Evolutionary conservation across 257 asterid genomes (phyloP).

Genomic region (Nicotiana sylvestris): DNA sequence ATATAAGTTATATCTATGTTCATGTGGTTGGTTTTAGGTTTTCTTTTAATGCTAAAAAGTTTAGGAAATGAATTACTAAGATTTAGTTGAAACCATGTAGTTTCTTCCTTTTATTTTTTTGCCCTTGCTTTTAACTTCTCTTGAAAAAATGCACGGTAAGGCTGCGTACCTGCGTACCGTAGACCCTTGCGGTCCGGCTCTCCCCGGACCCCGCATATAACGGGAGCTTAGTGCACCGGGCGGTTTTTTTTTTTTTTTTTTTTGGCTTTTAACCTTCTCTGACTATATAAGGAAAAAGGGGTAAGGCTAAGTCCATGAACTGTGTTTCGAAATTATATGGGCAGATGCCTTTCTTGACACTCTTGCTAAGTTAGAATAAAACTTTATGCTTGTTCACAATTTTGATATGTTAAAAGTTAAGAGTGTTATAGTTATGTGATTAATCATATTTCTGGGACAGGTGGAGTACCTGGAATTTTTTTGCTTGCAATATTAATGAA

Average conservation of each 20-base stretch:
- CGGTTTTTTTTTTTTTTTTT: not conserved
- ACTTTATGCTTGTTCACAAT: not conserved
- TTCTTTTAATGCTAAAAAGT: not conserved
- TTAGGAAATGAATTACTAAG: not conserved
- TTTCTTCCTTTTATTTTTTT: not conserved
- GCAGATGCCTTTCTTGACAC: not conserved
- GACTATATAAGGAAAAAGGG: not conserved
- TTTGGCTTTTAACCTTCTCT: not conserved
- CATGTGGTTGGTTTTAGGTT: not conserved
- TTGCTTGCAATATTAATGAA: slow-evolving; percentile 84
- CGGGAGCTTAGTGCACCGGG: too few species aligned
- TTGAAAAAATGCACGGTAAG: not conserved
- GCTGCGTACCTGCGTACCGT: too few species aligned
- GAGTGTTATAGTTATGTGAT: not conserved
- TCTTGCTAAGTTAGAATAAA: slow-evolving; percentile 4
- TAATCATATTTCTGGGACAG: slow-evolving; percentile 31
- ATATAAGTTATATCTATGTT: not conserved
- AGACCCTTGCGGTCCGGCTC: too few species aligned
- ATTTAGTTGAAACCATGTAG: not conserved
- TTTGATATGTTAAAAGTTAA: not conserved
- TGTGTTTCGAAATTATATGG: not conserved
- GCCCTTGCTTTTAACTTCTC: not conserved
- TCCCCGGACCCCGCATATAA: too few species aligned
- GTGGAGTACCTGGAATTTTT: slow-evolving; percentile 96
- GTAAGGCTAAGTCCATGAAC: not conserved